Percentiles rank a stretch among this genome's conserved stretches.
Conservation (phyloP, 1,284 basidiomycete genomes). For the Fomitopsis palustris region DNA sequence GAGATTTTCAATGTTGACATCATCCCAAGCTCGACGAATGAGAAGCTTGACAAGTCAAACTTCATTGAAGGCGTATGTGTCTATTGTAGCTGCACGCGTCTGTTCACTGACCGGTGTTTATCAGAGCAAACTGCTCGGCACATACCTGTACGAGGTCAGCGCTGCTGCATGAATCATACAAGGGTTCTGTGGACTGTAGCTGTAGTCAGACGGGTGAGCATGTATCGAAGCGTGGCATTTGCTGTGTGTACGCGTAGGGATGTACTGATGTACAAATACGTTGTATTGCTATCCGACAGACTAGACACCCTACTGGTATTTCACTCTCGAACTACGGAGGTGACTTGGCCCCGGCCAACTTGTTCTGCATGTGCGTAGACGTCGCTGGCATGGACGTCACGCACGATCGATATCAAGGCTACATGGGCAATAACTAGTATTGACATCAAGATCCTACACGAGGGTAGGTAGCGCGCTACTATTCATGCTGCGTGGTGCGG, state of each 20-base stretch:
- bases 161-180: conserved; percentile 14
- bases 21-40: conserved; percentile 77
- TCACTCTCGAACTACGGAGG: too few relatives aligned
- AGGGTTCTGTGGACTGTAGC: neutral
- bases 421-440: too few relatives aligned
- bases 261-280: neutral
- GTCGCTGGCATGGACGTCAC: too few relatives aligned
- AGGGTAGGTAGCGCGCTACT: too few relatives aligned
- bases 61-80: conserved; percentile 80
- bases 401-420: too few relatives aligned
- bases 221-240: neutral
- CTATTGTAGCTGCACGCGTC: neutral
- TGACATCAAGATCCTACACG: too few relatives aligned
- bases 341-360: too few relatives aligned
- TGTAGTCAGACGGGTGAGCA: neutral
- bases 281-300: neutral
- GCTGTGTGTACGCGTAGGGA: neutral
- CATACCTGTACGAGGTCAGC: conserved; percentile 82
- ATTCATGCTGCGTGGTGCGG: too few relatives aligned
- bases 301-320: too few relatives aligned
- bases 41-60: conserved; percentile 93
- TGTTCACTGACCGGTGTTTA: neutral
- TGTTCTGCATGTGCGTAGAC: too few relatives aligned
- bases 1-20: neutral
- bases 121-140: conserved; percentile 75